A percentile compares a stretch with the other conserved stretches of the same genome.
Evolutionary conservation across 2,329 filamentous ascomycete genomes (phyloP).

Genomic region (Lecanicillium sp.): DNA sequence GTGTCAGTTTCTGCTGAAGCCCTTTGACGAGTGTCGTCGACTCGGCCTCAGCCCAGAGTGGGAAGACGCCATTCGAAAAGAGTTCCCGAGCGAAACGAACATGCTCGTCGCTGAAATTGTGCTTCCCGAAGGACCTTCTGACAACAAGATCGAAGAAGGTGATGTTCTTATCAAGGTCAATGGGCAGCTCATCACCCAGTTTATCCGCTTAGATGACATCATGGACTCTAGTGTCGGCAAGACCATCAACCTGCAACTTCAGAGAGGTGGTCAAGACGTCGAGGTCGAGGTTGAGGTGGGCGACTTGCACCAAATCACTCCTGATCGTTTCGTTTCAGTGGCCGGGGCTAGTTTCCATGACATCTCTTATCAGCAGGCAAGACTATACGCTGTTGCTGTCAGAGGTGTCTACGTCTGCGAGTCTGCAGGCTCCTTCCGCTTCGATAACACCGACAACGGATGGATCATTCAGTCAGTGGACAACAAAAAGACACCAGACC

Average conservation of each 20-base stretch:
- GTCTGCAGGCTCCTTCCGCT: conserved; percentile 86
- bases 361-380: conserved; percentile 95
- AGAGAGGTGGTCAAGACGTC: conserved; percentile 80
- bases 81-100: conserved; percentile 87
- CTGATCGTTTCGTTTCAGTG: conserved; percentile 90
- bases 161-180: conserved; percentile 93
- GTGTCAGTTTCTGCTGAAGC: conserved; percentile 93
- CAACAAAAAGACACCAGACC: conserved; percentile 80
- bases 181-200: conserved; percentile 84
- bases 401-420: conserved; percentile 92
- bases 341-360: conserved; percentile 93
- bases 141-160: conserved; percentile 83
- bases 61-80: conserved; percentile 75
- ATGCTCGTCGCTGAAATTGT: conserved; percentile 97
- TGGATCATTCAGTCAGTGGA: conserved; percentile 93
- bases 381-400: conserved; percentile 85
- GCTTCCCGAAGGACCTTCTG: conserved; percentile 79
- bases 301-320: conserved; percentile 88
- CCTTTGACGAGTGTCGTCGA: conserved; percentile 92
- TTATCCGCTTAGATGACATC: conserved; percentile 84
- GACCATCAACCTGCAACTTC: conserved; percentile 71
- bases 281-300: conserved; percentile 79
- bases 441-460: conserved; percentile 82
- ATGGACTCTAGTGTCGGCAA: conserved; percentile 79
- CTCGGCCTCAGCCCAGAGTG: conserved; percentile 77